Conservation (phyloP, 2,329 filamentous ascomycete species). For the Drechslerella dactyloides region DNA sequence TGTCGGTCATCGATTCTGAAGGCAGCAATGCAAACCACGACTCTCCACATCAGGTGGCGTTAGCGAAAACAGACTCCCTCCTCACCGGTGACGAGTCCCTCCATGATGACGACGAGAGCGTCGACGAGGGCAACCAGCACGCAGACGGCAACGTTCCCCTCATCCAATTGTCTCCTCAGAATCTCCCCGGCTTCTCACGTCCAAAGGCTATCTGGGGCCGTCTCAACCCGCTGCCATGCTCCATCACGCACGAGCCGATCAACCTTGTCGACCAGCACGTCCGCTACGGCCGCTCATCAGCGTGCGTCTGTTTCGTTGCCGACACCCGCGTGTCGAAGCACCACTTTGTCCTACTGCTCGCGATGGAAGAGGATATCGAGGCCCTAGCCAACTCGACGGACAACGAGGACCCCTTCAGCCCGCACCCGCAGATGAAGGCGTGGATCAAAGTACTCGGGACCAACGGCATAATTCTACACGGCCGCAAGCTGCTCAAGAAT, state of each 20-base stretch:
- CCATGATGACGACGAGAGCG: slow-evolving; percentile 11
- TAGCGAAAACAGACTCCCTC: slow-evolving; percentile 42
- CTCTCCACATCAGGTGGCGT: slow-evolving; percentile 13
- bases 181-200: slow-evolving; percentile 21
- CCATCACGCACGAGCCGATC: slow-evolving; percentile 48
- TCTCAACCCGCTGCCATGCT: slow-evolving; percentile 52
- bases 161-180: slow-evolving; percentile 13
- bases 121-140: slow-evolving; percentile 2
- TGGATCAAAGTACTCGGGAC: slow-evolving; percentile 53
- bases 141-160: slow-evolving; percentile 6
- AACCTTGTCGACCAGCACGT: slow-evolving; percentile 52
- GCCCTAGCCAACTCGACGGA: slow-evolving; percentile 27
- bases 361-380: slow-evolving; percentile 38
- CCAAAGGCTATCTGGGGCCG: slow-evolving; percentile 53
- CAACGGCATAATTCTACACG: slow-evolving; percentile 53
- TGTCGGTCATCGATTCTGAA: slow-evolving; percentile 45
- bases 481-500: slow-evolving; percentile 50
- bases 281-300: slow-evolving; percentile 52
- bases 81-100: slow-evolving; percentile 28
- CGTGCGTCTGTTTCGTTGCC: slow-evolving; percentile 47
- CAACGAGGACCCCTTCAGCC: slow-evolving; percentile 47
- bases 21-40: slow-evolving; percentile 40
- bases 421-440: slow-evolving; percentile 52
- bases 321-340: slow-evolving; percentile 53
- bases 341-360: slow-evolving; percentile 53